A percentile compares a stretch with the other conserved stretches of the same genome.
These are phyloP conservation scores for Pythium guiyangense DNA, from an alignment of 352 stramenopile genomes.

Conservation along the genomic window DNA sequence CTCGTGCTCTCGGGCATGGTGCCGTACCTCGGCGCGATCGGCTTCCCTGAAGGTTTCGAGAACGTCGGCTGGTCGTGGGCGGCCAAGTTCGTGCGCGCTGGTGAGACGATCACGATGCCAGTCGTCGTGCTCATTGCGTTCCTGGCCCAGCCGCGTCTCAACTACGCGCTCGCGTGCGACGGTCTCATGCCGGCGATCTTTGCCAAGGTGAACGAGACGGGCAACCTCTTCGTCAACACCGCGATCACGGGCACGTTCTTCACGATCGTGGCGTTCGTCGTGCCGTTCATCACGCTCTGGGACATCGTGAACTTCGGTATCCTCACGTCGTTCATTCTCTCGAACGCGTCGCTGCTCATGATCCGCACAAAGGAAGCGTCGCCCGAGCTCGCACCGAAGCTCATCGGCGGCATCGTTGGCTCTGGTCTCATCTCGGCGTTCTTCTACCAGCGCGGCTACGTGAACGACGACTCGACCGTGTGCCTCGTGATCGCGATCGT, in stretches of 20 bases:
- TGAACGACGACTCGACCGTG: constrained; percentile 25
- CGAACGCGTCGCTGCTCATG: constrained; percentile 65
- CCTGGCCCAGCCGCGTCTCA: constrained; percentile 90
- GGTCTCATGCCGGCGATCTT: constrained; percentile 91
- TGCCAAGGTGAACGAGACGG: constrained; percentile 57
- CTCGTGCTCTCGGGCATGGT: constrained; percentile 87
- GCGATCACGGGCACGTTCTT: constrained; percentile 64
- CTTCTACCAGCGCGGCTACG: constrained; percentile 56
- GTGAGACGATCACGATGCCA: constrained; percentile 85
- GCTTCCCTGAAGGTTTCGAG: constrained; percentile 50
- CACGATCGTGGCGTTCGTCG: constrained; percentile 60
- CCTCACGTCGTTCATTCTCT: constrained; percentile 80
- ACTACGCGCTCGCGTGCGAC: constrained; percentile 92
- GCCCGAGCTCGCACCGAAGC: constrained; percentile 26
- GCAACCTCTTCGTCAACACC: constrained; percentile 78
- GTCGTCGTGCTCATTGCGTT: constrained; percentile 93
- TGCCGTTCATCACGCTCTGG: constrained; percentile 79
- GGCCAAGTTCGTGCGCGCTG: constrained; percentile 40
- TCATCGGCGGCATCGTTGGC: constrained; percentile 33
- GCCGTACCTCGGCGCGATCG: constrained; percentile 31
- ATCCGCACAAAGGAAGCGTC: constrained; percentile 51
- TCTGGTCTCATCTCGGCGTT: constrained; percentile 32
- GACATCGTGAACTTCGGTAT: constrained; percentile 86
- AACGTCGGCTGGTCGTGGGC: constrained; percentile 37
- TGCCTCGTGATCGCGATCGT: constrained; percentile 41